A percentile compares a stretch with the other conserved stretches of the same genome.
Evolutionary conservation across 495 filamentous ascomycete species (phyloP).

Genomic region (Lepraria neglecta): DNA sequence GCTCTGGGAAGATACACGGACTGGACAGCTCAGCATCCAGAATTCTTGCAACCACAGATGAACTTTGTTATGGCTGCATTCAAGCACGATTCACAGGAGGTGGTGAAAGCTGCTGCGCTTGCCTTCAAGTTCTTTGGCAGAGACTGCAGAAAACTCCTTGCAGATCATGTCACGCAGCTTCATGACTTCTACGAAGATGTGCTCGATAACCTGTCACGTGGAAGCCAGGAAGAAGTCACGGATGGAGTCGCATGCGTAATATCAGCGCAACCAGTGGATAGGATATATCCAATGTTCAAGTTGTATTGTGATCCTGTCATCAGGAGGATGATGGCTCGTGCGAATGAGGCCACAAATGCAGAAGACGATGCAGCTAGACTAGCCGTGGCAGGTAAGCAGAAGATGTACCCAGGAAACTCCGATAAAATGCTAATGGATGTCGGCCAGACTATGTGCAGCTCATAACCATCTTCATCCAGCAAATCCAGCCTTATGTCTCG

Average conservation of each 20-base stretch:
- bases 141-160: slow-evolving; percentile 82
- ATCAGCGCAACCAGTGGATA: slow-evolving; percentile 70
- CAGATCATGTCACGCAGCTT: slow-evolving; percentile 70
- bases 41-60: slow-evolving; percentile 84
- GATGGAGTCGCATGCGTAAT: slow-evolving; percentile 91
- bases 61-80: slow-evolving; percentile 92
- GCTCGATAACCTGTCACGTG: slow-evolving; percentile 71
- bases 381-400: slow-evolving; percentile 68
- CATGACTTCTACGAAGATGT: slow-evolving; percentile 88
- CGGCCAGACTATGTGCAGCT: slow-evolving; percentile 75
- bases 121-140: slow-evolving; percentile 94
- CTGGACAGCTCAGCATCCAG: slow-evolving; percentile 91
- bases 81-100: slow-evolving; percentile 74
- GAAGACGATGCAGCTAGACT: slow-evolving; percentile 72
- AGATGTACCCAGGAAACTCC: neutral
- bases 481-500: slow-evolving; percentile 70
- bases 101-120: slow-evolving; percentile 83
- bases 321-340: slow-evolving; percentile 74
- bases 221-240: slow-evolving; percentile 90
- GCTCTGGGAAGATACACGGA: slow-evolving; percentile 93
- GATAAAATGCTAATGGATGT: slow-evolving; percentile 26
- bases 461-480: slow-evolving; percentile 80
- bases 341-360: slow-evolving; percentile 74
- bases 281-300: slow-evolving; percentile 77
- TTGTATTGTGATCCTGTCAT: slow-evolving; percentile 92